phyloP scores from a whole-genome alignment of 768 basidiomycete genomes.

The Dacryopinax spathularia region DNA sequence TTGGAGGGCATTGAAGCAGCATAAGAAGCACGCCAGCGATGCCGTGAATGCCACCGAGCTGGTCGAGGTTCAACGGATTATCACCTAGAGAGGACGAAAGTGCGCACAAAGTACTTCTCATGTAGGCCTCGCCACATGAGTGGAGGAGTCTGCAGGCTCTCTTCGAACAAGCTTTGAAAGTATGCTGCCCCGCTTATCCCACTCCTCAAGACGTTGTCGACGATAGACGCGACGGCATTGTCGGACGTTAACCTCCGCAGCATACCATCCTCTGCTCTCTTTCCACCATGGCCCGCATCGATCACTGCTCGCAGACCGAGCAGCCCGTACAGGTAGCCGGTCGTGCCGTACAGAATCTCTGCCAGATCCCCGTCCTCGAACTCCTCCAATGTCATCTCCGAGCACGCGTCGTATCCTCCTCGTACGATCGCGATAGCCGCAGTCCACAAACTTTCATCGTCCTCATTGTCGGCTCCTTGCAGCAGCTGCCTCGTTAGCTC shows the following conservation, averaged over 20 bases:
- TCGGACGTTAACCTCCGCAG: background rate
- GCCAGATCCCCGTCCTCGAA: background rate
- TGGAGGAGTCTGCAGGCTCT: background rate
- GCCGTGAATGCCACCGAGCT: background rate
- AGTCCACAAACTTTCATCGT: background rate
- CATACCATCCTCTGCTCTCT: background rate
- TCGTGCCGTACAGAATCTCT: background rate
- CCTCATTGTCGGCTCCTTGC: background rate
- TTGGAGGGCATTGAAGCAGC: background rate
- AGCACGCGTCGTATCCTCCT: background rate
- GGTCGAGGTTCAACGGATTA: background rate
- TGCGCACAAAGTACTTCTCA: background rate
- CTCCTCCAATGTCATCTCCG: background rate
- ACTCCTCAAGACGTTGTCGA: background rate
- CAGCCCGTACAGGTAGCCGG: background rate
- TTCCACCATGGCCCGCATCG: background rate
- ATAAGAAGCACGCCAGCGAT: background rate
- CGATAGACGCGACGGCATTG: background rate
- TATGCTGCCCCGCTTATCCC: background rate
- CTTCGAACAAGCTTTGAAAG: background rate
- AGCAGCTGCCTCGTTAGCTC: background rate
- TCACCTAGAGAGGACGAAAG: background rate
- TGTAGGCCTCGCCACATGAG: background rate
- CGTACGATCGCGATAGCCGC: background rate
- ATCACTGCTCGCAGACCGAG: background rate